Percentiles rank a stretch among this genome's conserved stretches.
These are phyloP conservation scores for Lyophyllum shimeji DNA, from an alignment of 768 basidiomycete genomes.

Conservation along the genomic window DNA sequence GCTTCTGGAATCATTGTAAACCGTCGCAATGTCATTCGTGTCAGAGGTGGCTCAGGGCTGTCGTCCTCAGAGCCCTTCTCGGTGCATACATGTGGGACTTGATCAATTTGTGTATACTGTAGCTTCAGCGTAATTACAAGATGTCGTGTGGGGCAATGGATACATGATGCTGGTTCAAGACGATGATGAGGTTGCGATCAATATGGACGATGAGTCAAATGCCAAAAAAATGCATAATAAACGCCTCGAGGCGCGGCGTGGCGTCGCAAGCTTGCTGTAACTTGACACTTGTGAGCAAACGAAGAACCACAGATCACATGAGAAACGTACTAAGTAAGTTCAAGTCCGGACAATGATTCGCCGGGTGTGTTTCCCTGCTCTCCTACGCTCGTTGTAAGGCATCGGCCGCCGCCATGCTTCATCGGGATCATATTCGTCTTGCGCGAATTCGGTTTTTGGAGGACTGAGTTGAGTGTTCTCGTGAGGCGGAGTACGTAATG, in stretches of 20 bases:
- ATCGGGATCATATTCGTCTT: conserved; percentile 61
- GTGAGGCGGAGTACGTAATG: conserved; percentile 47
- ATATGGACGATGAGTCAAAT: conserved; percentile 11
- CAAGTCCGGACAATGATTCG: conserved; percentile 63
- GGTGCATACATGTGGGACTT: background rate
- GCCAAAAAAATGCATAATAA: conserved; percentile 9
- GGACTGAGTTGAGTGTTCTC: conserved; percentile 35
- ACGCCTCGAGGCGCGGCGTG: conserved; percentile 6
- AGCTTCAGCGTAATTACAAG: background rate
- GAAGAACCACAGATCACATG: background rate
- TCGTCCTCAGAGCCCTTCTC: background rate
- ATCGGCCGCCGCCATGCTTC: conserved; percentile 74
- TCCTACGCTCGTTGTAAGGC: conserved; percentile 70
- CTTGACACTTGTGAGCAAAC: conserved; percentile 8
- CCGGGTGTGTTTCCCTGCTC: conserved; percentile 79
- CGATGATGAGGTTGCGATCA: conserved; percentile 9
- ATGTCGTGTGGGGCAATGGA: background rate
- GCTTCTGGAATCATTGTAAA: background rate
- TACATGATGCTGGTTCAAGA: conserved; percentile 11
- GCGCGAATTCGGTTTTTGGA: conserved; percentile 35
- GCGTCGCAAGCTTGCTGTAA: conserved; percentile 7
- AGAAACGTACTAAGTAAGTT: conserved; percentile 20
- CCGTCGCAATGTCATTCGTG: background rate
- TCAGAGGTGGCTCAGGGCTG: background rate
- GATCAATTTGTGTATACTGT: background rate